Percentiles rank a stretch among this genome's conserved stretches.
Conservation (phyloP, 2,329 filamentous ascomycete genomes). For the Xylariaceae sp. region DNA sequence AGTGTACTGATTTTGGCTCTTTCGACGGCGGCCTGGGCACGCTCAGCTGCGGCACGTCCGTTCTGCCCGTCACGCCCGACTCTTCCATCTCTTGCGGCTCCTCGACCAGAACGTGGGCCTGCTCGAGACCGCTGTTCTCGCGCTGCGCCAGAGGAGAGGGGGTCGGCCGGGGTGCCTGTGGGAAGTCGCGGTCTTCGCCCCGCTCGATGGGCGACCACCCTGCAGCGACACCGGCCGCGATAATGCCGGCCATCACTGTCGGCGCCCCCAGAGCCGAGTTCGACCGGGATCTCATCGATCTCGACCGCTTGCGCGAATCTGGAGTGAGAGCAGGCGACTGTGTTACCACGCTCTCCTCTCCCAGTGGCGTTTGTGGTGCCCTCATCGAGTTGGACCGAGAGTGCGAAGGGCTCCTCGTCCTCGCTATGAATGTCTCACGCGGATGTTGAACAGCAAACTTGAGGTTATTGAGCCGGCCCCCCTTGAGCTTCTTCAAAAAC, state of each 20-base stretch:
- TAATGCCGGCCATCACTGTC: conserved; percentile 75
- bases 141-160: conserved; percentile 23
- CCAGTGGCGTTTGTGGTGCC: conserved; percentile 55
- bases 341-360: conserved; percentile 44
- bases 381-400: conserved; percentile 57
- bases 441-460: conserved; percentile 73
- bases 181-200: conserved; percentile 28
- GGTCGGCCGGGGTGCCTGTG: conserved; percentile 24
- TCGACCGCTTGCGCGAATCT: conserved; percentile 56
- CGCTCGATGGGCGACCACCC: conserved; percentile 67
- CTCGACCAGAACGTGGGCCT: conserved; percentile 23
- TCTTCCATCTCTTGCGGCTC: conserved; percentile 28
- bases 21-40: conserved; percentile 23
- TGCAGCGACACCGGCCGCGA: conserved; percentile 67
- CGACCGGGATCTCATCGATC: conserved; percentile 57
- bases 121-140: conserved; percentile 19
- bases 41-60: conserved; percentile 21
- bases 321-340: conserved; percentile 44
- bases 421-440: conserved; percentile 56
- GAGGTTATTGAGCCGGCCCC: conserved; percentile 72
- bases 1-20: conserved; percentile 25
- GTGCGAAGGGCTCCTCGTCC: conserved; percentile 55
- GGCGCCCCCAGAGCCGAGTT: conserved; percentile 68
- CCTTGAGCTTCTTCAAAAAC: conserved; percentile 73
- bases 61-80: conserved; percentile 4